Conservation (phyloP, 2,329 filamentous ascomycete genomes). For the Cladosporium cucumerinum region DNA sequence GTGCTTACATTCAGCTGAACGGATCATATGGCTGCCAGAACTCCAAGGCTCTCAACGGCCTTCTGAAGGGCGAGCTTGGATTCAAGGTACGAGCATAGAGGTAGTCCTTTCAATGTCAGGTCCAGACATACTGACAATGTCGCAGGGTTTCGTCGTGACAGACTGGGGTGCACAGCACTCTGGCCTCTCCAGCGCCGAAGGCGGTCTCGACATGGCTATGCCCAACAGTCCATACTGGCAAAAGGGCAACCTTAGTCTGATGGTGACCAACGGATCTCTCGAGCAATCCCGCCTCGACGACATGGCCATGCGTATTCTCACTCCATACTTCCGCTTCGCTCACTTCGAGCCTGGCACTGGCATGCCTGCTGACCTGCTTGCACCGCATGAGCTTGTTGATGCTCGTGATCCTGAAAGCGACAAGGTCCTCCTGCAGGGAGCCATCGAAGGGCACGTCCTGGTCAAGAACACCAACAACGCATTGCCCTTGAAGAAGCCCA, state of each 20-base stretch:
- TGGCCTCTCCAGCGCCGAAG: slow-evolving; percentile 26
- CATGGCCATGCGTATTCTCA: slow-evolving; percentile 34
- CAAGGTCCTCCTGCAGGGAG: slow-evolving; percentile 50
- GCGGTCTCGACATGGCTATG: slow-evolving; percentile 35
- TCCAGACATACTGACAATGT: background rate
- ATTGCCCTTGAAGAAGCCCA: slow-evolving; percentile 51
- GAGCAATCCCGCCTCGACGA: slow-evolving; percentile 32
- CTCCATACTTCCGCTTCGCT: slow-evolving; percentile 24
- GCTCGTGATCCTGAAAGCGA: slow-evolving; percentile 50
- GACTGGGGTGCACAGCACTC: slow-evolving; percentile 44
- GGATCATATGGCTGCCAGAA: slow-evolving; percentile 65
- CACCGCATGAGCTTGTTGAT: slow-evolving; percentile 51
- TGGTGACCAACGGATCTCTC: slow-evolving; percentile 33
- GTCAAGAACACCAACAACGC: slow-evolving; percentile 58
- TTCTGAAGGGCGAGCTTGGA: slow-evolving; percentile 61
- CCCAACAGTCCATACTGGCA: slow-evolving; percentile 22
- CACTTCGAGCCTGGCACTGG: slow-evolving; percentile 25
- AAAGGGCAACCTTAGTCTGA: slow-evolving; percentile 28
- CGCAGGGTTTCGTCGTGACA: slow-evolving; percentile 44
- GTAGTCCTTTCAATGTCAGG: too few relatives aligned
- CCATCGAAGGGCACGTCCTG: slow-evolving; percentile 54
- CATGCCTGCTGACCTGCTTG: slow-evolving; percentile 14
- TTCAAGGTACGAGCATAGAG: slow-evolving; percentile 21
- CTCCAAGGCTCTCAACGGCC: slow-evolving; percentile 55
- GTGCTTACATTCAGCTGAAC: slow-evolving; percentile 70